phyloP scores from a whole-genome alignment of 768 basidiomycete genomes.

The Phylloporus scabripes region DNA sequence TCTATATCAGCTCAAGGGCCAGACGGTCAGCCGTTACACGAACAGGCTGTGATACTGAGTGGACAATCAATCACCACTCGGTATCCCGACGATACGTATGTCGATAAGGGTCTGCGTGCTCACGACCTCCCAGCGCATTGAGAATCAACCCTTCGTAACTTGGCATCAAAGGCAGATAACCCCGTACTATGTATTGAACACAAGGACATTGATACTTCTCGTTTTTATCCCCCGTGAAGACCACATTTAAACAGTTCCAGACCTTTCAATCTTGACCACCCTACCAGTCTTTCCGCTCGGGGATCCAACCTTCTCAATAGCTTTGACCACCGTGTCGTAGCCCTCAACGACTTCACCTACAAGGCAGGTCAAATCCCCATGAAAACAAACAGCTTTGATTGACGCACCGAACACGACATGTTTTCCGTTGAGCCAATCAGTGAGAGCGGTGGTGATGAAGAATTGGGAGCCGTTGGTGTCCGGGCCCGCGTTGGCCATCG shows the following conservation, averaged over 20 bases:
- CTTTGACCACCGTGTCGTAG: slow-evolving; percentile 43
- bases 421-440: slow-evolving; percentile 74
- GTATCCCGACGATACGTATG: no score
- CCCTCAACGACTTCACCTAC: slow-evolving; percentile 64
- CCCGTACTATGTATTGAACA: no score
- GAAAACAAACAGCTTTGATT: neutral
- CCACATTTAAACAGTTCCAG: slow-evolving; percentile 38
- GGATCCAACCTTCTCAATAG: slow-evolving; percentile 39
- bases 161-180: no score
- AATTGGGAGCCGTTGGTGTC: slow-evolving; percentile 90
- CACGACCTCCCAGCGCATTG: no score
- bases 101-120: no score
- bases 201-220: neutral
- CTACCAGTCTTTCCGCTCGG: slow-evolving; percentile 37
- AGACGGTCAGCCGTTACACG: no score
- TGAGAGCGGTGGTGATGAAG: slow-evolving; percentile 82
- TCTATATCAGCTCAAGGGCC: no score
- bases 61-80: no score
- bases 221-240: neutral
- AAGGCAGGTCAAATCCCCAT: neutral
- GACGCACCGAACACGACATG: slow-evolving; percentile 80
- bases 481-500: slow-evolving; percentile 76
- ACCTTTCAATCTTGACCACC: slow-evolving; percentile 46
- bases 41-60: no score
- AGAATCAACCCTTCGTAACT: no score